phyloP scores from a whole-genome alignment of 352 stramenopile species.

The Aphanomyces astaci region DNA sequence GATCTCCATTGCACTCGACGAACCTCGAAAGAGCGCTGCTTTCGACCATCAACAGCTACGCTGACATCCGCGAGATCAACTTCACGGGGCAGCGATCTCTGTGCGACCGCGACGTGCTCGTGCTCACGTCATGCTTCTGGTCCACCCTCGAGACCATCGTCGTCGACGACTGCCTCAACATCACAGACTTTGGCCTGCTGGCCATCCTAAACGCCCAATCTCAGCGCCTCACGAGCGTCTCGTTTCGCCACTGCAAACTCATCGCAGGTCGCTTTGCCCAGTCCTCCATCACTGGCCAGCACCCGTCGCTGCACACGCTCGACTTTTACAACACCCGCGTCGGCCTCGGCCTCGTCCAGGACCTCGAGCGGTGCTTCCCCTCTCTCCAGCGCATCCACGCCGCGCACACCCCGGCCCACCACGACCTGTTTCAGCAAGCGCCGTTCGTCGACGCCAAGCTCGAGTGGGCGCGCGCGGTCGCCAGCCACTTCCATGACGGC shows the following conservation, averaged over 20 bases:
- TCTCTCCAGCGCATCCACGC: conserved; percentile 50
- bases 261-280: conserved; percentile 49
- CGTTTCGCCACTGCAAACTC: conserved; percentile 69
- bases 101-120: conserved; percentile 60
- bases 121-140: conserved; percentile 78
- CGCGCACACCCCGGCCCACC: conserved; percentile 64
- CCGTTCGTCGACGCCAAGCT: conserved; percentile 35
- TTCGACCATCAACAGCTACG: conserved; percentile 61
- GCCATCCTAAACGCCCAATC: conserved; percentile 79
- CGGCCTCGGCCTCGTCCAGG: conserved; percentile 34
- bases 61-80: conserved; percentile 45
- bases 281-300: conserved; percentile 38
- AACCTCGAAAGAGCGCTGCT: conserved; percentile 53
- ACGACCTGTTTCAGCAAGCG: conserved; percentile 43
- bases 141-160: conserved; percentile 53
- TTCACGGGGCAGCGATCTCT: conserved; percentile 64
- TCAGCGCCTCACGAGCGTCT: conserved; percentile 48
- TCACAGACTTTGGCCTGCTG: conserved; percentile 72
- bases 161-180: conserved; percentile 60
- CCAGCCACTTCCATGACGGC: conserved; percentile 23
- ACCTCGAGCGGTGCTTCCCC: conserved; percentile 50
- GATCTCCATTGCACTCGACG: conserved; percentile 40
- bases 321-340: conserved; percentile 67
- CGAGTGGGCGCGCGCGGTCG: conserved; percentile 27
- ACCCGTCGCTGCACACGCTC: conserved; percentile 47